phyloP scores from a whole-genome alignment of 768 basidiomycete species.

The Melanogaster broomeanus region DNA sequence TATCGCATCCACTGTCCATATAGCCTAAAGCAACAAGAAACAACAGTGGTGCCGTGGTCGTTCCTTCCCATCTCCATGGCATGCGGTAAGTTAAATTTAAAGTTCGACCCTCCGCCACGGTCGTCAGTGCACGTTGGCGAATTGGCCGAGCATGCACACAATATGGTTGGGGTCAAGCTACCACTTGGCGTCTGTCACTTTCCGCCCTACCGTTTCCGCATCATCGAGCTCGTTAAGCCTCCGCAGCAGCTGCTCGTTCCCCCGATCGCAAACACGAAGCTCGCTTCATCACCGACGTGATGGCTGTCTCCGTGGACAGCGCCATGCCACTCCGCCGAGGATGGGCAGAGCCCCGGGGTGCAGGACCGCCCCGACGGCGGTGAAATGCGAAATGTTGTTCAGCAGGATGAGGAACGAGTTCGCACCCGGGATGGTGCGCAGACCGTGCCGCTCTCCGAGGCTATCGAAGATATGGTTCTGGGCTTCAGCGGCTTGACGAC shows the following conservation, averaged over 20 bases:
- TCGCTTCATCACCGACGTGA: constrained; percentile 41
- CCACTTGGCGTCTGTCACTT: constrained; percentile 84
- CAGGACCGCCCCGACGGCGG: constrained; percentile 78
- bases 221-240: constrained; percentile 74
- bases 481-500: constrained; percentile 85
- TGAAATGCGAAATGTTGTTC: constrained; percentile 81
- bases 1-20: not conserved
- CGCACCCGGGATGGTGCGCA: constrained; percentile 80
- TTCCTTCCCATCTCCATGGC: not conserved
- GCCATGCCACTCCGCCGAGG: constrained; percentile 33
- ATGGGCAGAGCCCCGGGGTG: constrained; percentile 56
- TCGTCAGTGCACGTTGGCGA: constrained; percentile 8
- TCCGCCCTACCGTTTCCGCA: constrained; percentile 71
- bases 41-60: not conserved
- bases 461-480: constrained; percentile 93
- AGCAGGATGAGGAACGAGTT: constrained; percentile 83
- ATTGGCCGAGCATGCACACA: constrained; percentile 28
- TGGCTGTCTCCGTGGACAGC: constrained; percentile 38
- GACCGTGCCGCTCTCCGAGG: constrained; percentile 78
- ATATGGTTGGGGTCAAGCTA: constrained; percentile 42
- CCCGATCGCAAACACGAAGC: constrained; percentile 66
- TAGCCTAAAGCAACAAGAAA: not conserved
- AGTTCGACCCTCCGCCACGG: not conserved
- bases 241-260: constrained; percentile 75
- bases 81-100: not conserved